Evolutionary conservation across 805 yeast genomes (phyloP).

Genomic region (Ogataea pignaliae): DNA sequence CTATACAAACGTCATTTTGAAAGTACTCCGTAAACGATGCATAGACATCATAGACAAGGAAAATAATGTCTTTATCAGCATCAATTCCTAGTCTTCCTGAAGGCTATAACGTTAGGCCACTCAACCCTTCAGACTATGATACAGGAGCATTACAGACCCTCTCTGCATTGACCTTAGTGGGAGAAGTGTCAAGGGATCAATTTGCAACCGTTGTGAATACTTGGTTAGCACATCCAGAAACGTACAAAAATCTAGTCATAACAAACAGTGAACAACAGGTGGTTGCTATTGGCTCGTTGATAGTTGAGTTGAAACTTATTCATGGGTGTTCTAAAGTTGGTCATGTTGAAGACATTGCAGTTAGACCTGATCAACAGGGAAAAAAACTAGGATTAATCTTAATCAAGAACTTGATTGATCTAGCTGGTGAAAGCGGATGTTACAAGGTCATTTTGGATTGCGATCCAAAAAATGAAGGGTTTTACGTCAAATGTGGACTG

Average conservation of each 20-base stretch:
- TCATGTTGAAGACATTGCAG: constrained; percentile 93
- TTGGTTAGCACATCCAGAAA: constrained; percentile 51
- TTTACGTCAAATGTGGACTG: constrained; percentile 87
- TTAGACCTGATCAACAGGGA: constrained; percentile 72
- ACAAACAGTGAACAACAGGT: constrained; percentile 45
- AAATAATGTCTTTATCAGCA: not conserved
- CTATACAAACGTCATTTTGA: too few relatives aligned
- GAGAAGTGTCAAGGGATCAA: constrained; percentile 49
- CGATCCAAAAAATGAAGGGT: constrained; percentile 71
- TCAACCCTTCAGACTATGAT: constrained; percentile 50
- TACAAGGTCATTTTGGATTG: constrained; percentile 91
- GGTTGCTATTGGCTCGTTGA: constrained; percentile 79
- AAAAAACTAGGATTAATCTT: constrained; percentile 68
- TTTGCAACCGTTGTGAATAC: constrained; percentile 49
- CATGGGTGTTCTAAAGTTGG: constrained; percentile 86
- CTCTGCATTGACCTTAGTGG: constrained; percentile 75
- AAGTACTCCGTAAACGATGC: too few relatives aligned
- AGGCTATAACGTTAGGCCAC: constrained; percentile 64
- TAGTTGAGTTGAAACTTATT: constrained; percentile 78
- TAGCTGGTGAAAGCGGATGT: constrained; percentile 63
- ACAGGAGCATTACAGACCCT: constrained; percentile 63
- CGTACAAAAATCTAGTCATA: constrained; percentile 70
- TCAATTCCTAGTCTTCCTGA: constrained; percentile 38
- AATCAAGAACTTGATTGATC: constrained; percentile 54
- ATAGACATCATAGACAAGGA: too few relatives aligned